Evolutionary conservation across 768 basidiomycete species (phyloP).

Genomic region (Dictyophora rubrovolvata): DNA sequence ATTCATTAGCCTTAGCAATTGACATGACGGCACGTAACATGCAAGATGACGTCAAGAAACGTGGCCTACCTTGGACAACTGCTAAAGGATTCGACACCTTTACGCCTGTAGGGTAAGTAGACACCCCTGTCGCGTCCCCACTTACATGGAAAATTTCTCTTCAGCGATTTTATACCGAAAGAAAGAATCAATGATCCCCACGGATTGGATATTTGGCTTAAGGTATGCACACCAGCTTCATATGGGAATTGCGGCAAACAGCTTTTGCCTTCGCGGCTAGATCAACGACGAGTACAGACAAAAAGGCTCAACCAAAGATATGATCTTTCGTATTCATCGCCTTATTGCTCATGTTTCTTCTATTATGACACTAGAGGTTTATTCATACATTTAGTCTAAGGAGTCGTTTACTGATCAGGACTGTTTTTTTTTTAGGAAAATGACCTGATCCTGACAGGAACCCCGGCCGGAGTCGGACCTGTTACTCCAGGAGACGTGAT

Average conservation of each 20-base stretch:
- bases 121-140: slow-evolving; percentile 5
- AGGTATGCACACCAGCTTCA: slow-evolving; percentile 30
- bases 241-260: background rate
- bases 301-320: slow-evolving; percentile 73
- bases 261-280: slow-evolving; percentile 29
- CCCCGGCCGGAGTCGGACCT: slow-evolving; percentile 84
- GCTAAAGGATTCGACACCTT: slow-evolving; percentile 97
- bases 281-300: slow-evolving; percentile 81
- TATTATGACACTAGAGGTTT: slow-evolving; percentile 93
- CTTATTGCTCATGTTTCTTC: slow-evolving; percentile 87
- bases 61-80: slow-evolving; percentile 94
- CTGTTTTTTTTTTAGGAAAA: slow-evolving; percentile 50
- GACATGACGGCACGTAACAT: slow-evolving; percentile 96
- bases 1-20: slow-evolving; percentile 66
- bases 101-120: slow-evolving; percentile 73
- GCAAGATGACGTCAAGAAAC: slow-evolving; percentile 86
- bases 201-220: slow-evolving; percentile 65
- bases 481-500: slow-evolving; percentile 68
- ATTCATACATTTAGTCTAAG: slow-evolving; percentile 10
- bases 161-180: slow-evolving; percentile 75
- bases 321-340: slow-evolving; percentile 86
- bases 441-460: slow-evolving; percentile 85
- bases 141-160: background rate
- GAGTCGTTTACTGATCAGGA: background rate
- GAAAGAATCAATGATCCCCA: slow-evolving; percentile 58